Conservation (phyloP, 192 early-diverging fungal species). For the Backusella mclennaniae region DNA sequence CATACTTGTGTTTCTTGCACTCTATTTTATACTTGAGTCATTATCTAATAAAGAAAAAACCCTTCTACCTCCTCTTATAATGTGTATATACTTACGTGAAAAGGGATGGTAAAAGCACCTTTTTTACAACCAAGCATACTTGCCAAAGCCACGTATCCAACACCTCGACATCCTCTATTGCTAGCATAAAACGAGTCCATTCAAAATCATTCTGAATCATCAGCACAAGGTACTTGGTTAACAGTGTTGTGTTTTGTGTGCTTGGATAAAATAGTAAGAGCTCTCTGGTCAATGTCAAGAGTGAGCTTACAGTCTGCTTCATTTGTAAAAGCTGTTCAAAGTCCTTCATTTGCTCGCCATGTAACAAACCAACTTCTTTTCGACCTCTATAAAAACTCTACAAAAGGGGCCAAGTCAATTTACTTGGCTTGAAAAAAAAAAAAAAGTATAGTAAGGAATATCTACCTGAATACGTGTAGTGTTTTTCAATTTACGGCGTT, state of each 20-base stretch:
- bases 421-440: no score
- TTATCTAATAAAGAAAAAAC: not conserved
- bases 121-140: constrained; percentile 12
- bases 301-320: not conserved
- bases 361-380: constrained; percentile 29
- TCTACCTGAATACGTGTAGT: constrained; percentile 65
- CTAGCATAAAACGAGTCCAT: not conserved
- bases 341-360: constrained; percentile 12
- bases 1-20: not conserved
- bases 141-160: constrained; percentile 2
- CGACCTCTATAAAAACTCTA: constrained; percentile 64
- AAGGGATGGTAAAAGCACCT: constrained; percentile 4
- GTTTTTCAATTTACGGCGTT: constrained; percentile 54
- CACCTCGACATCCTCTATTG: not conserved
- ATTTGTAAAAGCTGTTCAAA: constrained; percentile 9
- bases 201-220: not conserved
- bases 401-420: no score
- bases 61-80: not conserved
- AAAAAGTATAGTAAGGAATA: not conserved
- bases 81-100: not conserved
- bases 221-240: not conserved
- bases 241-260: not conserved
- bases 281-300: not conserved
- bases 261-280: constrained; percentile 12
- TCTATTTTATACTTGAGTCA: not conserved